phyloP scores from a whole-genome alignment of 305 asterid species.

The Solanum hybrid region DNA sequence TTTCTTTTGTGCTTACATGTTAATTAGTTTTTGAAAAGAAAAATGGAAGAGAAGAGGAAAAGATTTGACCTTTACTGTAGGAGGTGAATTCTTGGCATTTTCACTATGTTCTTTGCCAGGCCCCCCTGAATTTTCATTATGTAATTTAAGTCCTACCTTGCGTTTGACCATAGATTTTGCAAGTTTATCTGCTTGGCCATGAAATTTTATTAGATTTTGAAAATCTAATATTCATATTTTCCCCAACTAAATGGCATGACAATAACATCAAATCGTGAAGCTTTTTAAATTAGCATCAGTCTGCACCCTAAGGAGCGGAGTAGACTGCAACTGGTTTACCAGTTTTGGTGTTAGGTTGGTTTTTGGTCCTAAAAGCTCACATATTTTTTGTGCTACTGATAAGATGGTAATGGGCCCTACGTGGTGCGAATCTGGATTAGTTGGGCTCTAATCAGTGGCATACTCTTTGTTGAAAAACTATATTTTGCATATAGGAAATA shows the following conservation, averaged over 20 bases:
- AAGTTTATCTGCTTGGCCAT: neutral
- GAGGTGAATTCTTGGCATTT: neutral
- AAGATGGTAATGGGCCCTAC: neutral
- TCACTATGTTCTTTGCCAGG: neutral
- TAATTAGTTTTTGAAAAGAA: neutral
- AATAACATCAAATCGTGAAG: neutral
- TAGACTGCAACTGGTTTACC: neutral
- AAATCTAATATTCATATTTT: neutral
- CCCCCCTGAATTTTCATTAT: neutral
- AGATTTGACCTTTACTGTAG: neutral
- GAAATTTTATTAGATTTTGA: too few species aligned
- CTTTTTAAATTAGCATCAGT: neutral
- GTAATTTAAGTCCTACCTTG: neutral
- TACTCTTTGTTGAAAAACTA: neutral
- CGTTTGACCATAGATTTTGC: neutral
- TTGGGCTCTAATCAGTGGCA: too few species aligned
- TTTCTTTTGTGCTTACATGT: neutral
- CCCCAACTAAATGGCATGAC: neutral
- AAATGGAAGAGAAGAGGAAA: neutral
- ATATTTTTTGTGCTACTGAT: neutral
- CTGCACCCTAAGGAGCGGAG: neutral
- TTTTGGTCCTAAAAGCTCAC: neutral
- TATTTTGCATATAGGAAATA: neutral
- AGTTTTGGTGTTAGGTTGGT: neutral
- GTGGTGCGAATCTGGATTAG: neutral